Evolutionary conservation across 2,329 filamentous ascomycete species (phyloP).

Genomic region (Xylariaceae sp.): DNA sequence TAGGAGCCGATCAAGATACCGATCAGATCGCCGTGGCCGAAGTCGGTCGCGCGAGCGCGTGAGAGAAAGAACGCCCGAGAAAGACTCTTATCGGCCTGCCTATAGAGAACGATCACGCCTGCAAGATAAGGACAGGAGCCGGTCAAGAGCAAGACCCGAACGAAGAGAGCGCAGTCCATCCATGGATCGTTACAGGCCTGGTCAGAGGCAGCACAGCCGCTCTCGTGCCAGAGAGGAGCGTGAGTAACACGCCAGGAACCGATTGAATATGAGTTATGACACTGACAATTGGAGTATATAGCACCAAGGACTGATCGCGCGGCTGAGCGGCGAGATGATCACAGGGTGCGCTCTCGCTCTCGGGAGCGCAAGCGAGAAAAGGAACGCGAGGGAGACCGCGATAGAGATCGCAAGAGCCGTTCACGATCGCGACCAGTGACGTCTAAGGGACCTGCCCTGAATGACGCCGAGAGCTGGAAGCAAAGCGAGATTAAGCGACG

Average conservation of each 20-base stretch:
- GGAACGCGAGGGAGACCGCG: conserved; percentile 18
- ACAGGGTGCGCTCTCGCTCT: conserved; percentile 14
- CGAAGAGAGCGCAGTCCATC: conserved; percentile 26
- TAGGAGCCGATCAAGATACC: conserved; percentile 25
- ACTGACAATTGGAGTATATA: too few species aligned
- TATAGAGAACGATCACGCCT: conserved; percentile 27
- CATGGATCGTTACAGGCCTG: conserved; percentile 28
- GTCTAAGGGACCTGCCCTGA: conserved; percentile 42
- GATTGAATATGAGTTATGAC: conserved; percentile 20
- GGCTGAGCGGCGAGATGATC: conserved; percentile 21
- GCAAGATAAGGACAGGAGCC: conserved; percentile 25
- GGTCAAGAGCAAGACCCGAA: conserved; percentile 21
- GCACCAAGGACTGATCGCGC: neutral
- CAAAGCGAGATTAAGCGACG: conserved; percentile 58
- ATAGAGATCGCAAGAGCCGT: conserved; percentile 30
- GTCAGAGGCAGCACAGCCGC: conserved; percentile 27
- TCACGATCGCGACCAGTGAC: conserved; percentile 40
- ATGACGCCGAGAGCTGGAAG: conserved; percentile 50
- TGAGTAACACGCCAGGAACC: conserved; percentile 28
- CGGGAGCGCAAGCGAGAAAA: conserved; percentile 13
- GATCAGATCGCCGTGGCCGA: conserved; percentile 27
- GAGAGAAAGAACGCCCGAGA: conserved; percentile 28
- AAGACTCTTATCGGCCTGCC: conserved; percentile 30
- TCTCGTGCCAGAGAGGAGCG: conserved; percentile 28
- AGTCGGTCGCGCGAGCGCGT: conserved; percentile 37